Base-by-base conservation (phyloP, 179 eudicot genomes). In the Silene noctiflora region DNA sequence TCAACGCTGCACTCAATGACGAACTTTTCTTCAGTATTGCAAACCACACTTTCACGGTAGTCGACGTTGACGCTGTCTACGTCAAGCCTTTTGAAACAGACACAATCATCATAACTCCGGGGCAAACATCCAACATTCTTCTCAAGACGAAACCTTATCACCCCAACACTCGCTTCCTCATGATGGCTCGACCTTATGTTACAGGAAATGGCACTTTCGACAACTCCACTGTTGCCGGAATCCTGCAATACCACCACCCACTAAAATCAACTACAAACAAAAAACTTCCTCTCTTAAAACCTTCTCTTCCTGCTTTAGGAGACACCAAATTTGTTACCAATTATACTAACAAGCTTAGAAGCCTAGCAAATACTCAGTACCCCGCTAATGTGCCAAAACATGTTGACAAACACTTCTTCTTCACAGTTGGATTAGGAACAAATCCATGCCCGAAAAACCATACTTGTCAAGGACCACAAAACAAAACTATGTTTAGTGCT, bases 341-440 rank as follows among this genome's bases (percentile, higher is more conserved):
- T 56, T 84, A 71, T 60, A 75, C 84, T 0, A 75, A 65, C 60
- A 84, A 80, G 21, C 83, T 83, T 27, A 75, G 56, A 24, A 84
- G 84, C 82, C 77, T 84, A 39, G 84, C 84, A 17, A 81, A 62
- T 33, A 56, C 76, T 6, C 77, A 78, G 42, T 81, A 63, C 76
- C 86, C 84, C 0, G 84, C 84, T 2, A 84, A 84, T 16, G 86
- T 81, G 16, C 86, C 86, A 13, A 64, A 78, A 39, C 4, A 72
- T 2, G 78, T 84, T 10, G 80, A 84, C 55, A 81, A 59, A 69
- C 80, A 76, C 19, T 84, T 81, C 77, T 78, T 80, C 71, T 84
- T 84, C 76, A 84, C 86, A n/a, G 82, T 84, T 2, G 84, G 86
- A 27, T 60, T 84, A 67, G 86, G 84, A 35, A 81, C 84, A 31